Evolutionary conservation across 106 monocot genomes (phyloP).

Genomic region (Agapanthus africanus): DNA sequence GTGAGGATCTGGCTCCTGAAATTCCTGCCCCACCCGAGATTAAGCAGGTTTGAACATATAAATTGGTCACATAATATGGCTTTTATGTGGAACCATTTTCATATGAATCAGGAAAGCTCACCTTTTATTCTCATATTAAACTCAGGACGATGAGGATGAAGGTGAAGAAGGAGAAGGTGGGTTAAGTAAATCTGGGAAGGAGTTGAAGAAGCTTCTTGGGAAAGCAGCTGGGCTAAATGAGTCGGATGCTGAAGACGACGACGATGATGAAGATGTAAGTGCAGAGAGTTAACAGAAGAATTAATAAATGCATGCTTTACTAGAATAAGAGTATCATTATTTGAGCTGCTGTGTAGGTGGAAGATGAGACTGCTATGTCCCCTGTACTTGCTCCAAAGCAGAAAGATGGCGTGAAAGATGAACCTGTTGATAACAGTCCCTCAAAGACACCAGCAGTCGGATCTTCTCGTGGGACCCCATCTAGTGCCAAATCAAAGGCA

Average conservation of each 20-base stretch:
- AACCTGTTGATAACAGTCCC: slow-evolving; percentile 61
- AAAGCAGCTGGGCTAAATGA: slow-evolving; percentile 64
- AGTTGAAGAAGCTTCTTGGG: slow-evolving; percentile 86
- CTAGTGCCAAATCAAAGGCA: slow-evolving; percentile 68
- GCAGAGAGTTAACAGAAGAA: background rate
- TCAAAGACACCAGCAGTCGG: slow-evolving; percentile 44
- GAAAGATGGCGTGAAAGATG: slow-evolving; percentile 72
- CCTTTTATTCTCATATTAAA: slow-evolving; percentile 4
- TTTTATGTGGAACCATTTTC: too few species aligned
- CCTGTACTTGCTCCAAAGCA: slow-evolving; percentile 89
- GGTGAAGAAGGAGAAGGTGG: slow-evolving; percentile 68
- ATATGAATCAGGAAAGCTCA: too few species aligned
- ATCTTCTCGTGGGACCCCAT: slow-evolving; percentile 47
- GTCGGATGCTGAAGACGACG: slow-evolving; percentile 72
- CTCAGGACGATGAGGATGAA: slow-evolving; percentile 79
- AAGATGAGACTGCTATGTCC: slow-evolving; percentile 66
- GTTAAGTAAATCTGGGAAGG: slow-evolving; percentile 79
- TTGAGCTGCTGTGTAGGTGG: slow-evolving; percentile 19
- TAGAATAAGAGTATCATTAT: background rate
- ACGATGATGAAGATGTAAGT: slow-evolving; percentile 67
- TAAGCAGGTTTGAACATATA: slow-evolving; percentile 65
- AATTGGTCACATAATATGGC: background rate
- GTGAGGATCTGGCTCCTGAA: slow-evolving; percentile 79
- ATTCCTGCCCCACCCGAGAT: slow-evolving; percentile 91
- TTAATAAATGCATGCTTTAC: background rate